Conservation (phyloP, 2,329 filamentous ascomycete genomes). For the Cercospora sesami region DNA sequence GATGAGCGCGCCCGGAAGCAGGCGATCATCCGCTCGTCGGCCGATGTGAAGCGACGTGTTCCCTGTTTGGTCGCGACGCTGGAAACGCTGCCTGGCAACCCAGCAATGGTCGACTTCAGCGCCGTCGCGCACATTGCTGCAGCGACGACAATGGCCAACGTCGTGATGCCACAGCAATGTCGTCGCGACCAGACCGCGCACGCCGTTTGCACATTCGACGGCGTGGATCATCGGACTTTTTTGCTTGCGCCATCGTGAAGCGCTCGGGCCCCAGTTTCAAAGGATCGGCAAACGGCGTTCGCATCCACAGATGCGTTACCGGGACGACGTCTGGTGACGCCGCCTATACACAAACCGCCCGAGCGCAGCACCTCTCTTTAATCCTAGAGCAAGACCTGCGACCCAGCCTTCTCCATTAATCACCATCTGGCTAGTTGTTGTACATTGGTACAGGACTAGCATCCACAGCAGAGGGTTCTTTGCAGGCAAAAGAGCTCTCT, state of each 20-base stretch:
- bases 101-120: background rate
- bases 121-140: constrained; percentile 4
- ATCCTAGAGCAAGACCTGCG: background rate
- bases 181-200: background rate
- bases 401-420: constrained; percentile 5
- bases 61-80: background rate
- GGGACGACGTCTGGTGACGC: background rate
- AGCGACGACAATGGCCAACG: background rate
- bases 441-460: background rate
- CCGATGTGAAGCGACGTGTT: background rate
- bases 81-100: background rate
- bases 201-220: background rate
- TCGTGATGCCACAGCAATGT: constrained; percentile 4
- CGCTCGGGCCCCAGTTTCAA: background rate
- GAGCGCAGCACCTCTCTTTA: constrained; percentile 5
- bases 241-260: background rate
- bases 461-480: background rate
- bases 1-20: constrained; percentile 4
- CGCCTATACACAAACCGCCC: constrained; percentile 1
- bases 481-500: constrained; percentile 1
- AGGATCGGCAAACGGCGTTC: constrained; percentile 4
- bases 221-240: background rate
- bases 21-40: background rate
- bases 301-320: background rate
- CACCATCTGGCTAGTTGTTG: background rate